Conservation (phyloP, 2,329 filamentous ascomycete species). For the Phialemoniopsis sp. region DNA sequence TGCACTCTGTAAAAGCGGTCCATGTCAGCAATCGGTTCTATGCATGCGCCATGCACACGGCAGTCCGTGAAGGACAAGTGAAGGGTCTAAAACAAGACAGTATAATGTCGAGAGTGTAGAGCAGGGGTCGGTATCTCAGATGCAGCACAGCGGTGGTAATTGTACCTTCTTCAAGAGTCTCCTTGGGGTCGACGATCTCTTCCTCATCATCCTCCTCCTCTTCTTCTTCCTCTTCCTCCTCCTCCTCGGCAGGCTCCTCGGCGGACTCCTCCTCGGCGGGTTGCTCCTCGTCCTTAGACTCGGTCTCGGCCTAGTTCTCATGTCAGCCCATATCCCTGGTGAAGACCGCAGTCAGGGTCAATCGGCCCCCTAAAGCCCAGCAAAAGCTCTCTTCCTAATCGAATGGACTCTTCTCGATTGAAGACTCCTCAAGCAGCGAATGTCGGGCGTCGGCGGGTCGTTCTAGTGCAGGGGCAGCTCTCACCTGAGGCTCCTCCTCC, state of each 20-base stretch:
- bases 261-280: slow-evolving; percentile 31
- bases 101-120: slow-evolving; percentile 1
- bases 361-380: no score
- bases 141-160: no score
- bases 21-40: slow-evolving; percentile 8
- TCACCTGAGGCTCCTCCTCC: slow-evolving; percentile 54
- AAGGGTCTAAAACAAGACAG: no score
- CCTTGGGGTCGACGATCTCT: slow-evolving; percentile 81
- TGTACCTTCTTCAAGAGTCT: slow-evolving; percentile 87
- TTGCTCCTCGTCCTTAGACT: slow-evolving; percentile 54
- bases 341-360: no score
- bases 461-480: slow-evolving; percentile 12
- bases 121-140: slow-evolving; percentile 3
- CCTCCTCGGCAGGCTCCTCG: slow-evolving; percentile 50
- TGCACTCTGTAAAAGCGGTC: slow-evolving; percentile 66
- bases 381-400: no score
- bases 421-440: no score
- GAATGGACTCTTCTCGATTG: no score
- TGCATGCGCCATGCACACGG: no score
- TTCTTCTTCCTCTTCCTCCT: slow-evolving; percentile 66
- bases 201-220: slow-evolving; percentile 82
- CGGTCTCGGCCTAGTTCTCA: slow-evolving; percentile 36
- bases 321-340: background rate
- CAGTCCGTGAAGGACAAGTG: background rate
- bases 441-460: no score